Evolutionary conservation across 2,329 filamentous ascomycete genomes (phyloP), one percentile per base, ranked within the genome.

Genomic region (Didymella glomerata): DNA sequence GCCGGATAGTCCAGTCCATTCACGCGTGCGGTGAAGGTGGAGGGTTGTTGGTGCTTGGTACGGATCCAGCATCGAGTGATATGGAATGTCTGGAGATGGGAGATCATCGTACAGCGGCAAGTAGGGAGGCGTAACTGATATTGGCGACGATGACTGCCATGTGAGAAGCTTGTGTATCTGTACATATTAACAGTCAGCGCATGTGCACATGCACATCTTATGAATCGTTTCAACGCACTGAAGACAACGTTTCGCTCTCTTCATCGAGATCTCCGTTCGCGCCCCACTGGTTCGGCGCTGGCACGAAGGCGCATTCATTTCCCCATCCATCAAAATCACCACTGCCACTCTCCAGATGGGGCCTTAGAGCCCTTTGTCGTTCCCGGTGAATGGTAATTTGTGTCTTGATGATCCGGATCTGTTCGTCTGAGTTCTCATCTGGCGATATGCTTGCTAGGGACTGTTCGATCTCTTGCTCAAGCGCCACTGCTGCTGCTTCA

Each of bases 201-300:
- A 48, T 28, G 13, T 22, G 7, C 25, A 38, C 2, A 20, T 22
- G 7, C 25, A 38, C 2, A 20, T 3, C 24, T 22, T 10, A 22
- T 14, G 14, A 4, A 5, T 25, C 14, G 6, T 14, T 3, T 14
- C n/a, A 54, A 70, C 74, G 38, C 62, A 76, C 74, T 22, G 74
- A 73, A 44, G 72, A 75, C 40, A 77, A 54, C 28, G 71, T 76
- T 45, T 74, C 73, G 45, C 73, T 76, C 64, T 76, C 73, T 60
- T 77, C 74, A 46, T 77, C 73, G 32, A 77, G 56, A 45, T 77
- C 74, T 14, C 74, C 73, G 24, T 76, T 76, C 2, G 72, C 74
- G 9, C 74, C 73, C 73, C 73, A 76, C 54, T 76, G 73, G 45
- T 75, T 77, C n/a, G 74, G 73, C 22, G 73, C 74, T 11, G 74